Evolutionary conservation across 108 stramenopile species (phyloP).

Genomic region (Cyclotella atomus): DNA sequence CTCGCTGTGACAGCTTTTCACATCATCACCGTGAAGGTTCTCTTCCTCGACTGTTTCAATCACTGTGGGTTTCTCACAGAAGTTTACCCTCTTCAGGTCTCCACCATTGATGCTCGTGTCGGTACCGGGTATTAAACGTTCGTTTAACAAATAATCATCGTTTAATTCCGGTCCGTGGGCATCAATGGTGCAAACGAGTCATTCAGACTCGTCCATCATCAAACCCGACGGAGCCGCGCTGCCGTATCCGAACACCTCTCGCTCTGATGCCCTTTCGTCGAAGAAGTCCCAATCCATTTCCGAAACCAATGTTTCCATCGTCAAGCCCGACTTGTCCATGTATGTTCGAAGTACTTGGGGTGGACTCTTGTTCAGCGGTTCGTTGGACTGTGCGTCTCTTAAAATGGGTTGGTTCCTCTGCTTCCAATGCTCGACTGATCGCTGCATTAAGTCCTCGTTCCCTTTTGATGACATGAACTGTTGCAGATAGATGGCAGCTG

Average conservation of each 20-base stretch:
- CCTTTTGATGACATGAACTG: background rate
- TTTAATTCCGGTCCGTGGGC: background rate
- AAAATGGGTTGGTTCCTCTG: background rate
- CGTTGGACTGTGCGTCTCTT: background rate
- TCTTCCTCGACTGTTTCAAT: background rate
- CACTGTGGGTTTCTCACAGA: background rate
- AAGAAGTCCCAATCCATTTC: background rate
- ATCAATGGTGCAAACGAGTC: background rate
- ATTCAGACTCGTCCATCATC: background rate
- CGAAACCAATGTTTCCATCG: background rate
- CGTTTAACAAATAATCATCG: background rate
- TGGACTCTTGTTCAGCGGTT: background rate
- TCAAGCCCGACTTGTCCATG: background rate
- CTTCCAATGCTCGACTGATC: background rate
- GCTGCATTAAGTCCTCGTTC: background rate
- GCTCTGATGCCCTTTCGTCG: too few relatives aligned
- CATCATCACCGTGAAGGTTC: too few relatives aligned
- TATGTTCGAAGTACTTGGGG: background rate
- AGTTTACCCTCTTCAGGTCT: background rate
- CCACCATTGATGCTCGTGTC: background rate
- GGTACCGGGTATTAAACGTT: background rate
- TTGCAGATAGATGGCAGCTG: background rate
- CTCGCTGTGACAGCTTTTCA: too few relatives aligned
- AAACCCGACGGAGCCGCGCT: too few relatives aligned
- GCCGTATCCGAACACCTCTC: too few relatives aligned